phyloP scores from a whole-genome alignment of 192 early-diverging fungal genomes.

The Lunasporangiospora selenospora region DNA sequence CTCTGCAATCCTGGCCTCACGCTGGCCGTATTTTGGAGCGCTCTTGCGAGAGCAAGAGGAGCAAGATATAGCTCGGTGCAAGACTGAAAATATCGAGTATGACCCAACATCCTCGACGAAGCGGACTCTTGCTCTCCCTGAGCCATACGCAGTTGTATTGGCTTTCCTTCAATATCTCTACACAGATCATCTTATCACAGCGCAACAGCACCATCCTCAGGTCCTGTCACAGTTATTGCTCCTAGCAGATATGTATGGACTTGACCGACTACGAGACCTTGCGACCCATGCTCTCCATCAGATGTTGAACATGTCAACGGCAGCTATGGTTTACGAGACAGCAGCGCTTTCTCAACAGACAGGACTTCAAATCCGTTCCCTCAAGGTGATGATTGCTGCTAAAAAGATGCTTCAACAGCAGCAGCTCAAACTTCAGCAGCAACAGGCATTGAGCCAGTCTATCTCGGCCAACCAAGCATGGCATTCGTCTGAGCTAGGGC shows the following conservation, averaged over 20 bases:
- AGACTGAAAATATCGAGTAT: conserved; percentile 32
- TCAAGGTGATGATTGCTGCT: conserved; percentile 59
- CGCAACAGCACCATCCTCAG: conserved; percentile 69
- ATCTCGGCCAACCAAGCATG: conserved; percentile 9
- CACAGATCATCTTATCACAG: conserved; percentile 71
- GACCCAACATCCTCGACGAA: conserved; percentile 39
- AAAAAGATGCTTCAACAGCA: conserved; percentile 65
- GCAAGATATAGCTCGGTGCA: conserved; percentile 33
- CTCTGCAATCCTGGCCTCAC: conserved; percentile 45
- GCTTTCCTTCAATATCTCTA: conserved; percentile 73
- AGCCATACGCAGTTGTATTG: conserved; percentile 55
- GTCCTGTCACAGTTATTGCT: conserved; percentile 70
- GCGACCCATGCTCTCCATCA: conserved; percentile 67
- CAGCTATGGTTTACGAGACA: conserved; percentile 72
- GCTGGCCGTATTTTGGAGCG: conserved; percentile 56
- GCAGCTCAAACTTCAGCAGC: conserved; percentile 48
- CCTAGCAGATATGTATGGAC: conserved; percentile 65
- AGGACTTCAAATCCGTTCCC: conserved; percentile 65
- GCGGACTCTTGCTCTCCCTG: conserved; percentile 44
- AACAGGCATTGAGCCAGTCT: conserved; percentile 32
- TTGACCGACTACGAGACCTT: conserved; percentile 62
- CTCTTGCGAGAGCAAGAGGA: conserved; percentile 47
- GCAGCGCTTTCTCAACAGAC: conserved; percentile 70
- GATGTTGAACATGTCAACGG: conserved; percentile 65
- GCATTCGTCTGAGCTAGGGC: conserved; percentile 8